These are phyloP conservation scores for Cardiospermum halicacabum DNA, from an alignment of 345 rosid genomes.

Conservation along the genomic window DNA sequence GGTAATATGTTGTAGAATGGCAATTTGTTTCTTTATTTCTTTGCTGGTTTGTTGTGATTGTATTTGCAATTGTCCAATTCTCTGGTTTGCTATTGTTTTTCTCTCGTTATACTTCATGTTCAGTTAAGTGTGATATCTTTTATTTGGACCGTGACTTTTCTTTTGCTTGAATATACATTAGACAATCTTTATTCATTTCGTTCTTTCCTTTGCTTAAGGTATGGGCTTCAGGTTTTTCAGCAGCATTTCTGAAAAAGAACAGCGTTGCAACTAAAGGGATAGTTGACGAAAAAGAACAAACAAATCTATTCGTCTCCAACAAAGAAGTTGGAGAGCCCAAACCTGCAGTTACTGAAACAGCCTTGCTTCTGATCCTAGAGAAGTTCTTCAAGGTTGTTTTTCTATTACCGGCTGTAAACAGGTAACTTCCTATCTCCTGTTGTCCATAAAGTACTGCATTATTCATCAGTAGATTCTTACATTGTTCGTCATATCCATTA, in stretches of 20 bases:
- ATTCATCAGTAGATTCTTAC: neutral
- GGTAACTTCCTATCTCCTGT: slow-evolving; percentile 31
- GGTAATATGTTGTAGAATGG: neutral
- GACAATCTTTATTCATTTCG: neutral
- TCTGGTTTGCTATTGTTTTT: neutral
- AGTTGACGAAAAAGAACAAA: slow-evolving; percentile 23
- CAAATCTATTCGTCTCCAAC: slow-evolving; percentile 19
- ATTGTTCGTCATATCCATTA: neutral
- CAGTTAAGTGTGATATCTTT: slow-evolving; percentile 4
- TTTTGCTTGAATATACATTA: neutral
- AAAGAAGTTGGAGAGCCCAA: slow-evolving; percentile 42
- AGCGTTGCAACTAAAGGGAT: slow-evolving; percentile 79
- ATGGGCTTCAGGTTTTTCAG: slow-evolving; percentile 97
- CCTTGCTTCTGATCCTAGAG: slow-evolving; percentile 71
- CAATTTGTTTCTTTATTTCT: neutral
- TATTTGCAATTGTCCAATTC: neutral
- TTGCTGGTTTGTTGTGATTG: neutral
- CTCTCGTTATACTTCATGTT: neutral
- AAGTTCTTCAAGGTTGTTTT: slow-evolving; percentile 72
- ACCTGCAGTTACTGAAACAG: slow-evolving; percentile 75
- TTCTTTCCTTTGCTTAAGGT: slow-evolving; percentile 49
- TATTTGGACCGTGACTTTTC: neutral
- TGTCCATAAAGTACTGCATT: neutral
- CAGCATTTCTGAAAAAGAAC: slow-evolving; percentile 84
- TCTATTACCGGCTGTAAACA: slow-evolving; percentile 79